Conservation (phyloP, 1,284 basidiomycete species). For the Macrocystidia cucumis region DNA sequence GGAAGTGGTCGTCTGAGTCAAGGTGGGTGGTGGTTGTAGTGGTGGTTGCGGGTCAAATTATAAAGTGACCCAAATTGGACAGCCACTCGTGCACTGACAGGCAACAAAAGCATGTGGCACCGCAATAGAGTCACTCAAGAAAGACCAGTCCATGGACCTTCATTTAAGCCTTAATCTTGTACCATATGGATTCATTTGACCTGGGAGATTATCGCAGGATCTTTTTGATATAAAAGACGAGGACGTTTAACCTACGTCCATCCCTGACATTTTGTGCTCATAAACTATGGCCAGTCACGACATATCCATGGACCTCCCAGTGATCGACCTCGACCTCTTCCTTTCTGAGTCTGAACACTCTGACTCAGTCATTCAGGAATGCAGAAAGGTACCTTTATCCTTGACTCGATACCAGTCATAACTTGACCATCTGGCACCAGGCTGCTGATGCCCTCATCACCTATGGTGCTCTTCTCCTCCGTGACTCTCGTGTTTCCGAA, state of each 20-base stretch:
- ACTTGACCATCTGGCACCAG: conserved; percentile 23
- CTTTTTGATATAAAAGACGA: too few relatives aligned
- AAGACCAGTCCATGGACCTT: too few relatives aligned
- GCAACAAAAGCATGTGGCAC: too few relatives aligned
- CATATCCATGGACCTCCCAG: conserved; percentile 45
- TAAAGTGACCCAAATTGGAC: conserved; percentile 17
- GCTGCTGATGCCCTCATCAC: conserved; percentile 75
- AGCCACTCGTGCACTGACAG: conserved; percentile 18
- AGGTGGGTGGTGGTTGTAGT: conserved; percentile 18
- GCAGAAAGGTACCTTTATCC: conserved; percentile 44
- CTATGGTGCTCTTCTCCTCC: conserved; percentile 77
- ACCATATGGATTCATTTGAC: too few relatives aligned
- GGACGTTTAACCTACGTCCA: too few relatives aligned
- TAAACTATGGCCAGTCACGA: conserved; percentile 15
- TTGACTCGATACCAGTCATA: conserved; percentile 4
- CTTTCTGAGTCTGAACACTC: conserved; percentile 40
- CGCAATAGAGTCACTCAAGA: too few relatives aligned
- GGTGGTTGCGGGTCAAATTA: conserved; percentile 14
- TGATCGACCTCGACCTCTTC: conserved; percentile 76
- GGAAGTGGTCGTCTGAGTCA: conserved; percentile 24
- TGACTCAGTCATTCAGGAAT: conserved; percentile 46
- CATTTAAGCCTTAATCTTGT: too few relatives aligned
- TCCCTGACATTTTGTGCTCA: too few relatives aligned
- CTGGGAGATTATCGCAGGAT: too few relatives aligned
- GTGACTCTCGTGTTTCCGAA: conserved; percentile 78